Evolutionary conservation across 169 alveolate species (phyloP), one percentile per base, ranked within the genome.

Genomic region (Condylostoma magnum): DNA sequence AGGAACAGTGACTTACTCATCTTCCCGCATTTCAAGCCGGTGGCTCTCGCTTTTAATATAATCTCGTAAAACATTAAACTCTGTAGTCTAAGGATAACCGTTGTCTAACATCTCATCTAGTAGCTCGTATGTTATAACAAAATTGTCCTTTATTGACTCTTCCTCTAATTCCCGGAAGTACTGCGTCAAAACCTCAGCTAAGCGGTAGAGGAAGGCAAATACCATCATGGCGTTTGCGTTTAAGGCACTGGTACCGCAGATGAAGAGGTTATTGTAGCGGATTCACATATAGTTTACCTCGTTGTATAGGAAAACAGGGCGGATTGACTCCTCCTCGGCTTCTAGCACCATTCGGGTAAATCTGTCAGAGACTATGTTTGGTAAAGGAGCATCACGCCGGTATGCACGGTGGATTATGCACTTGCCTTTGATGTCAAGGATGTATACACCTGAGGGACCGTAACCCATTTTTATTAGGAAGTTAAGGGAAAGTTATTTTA

Each of bases 51-150:
- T 95, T 76, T 95, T 97, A 60, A 97, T 97, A 77, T 85, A 95
- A 80, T 95, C 98, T 68, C 94, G 94, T 57, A 94, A 84, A 41
- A 95, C 95, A 85, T 93, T 97, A 46, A 67, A 69, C 68, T 91
- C 99, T 18, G 99, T 94, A 4, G 95, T 89, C 81, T 98, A 98
- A 8, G 99, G 99, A 77, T 94, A 98, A 2, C 99, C 99, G 80
- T 96, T 97, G 84, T 98, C 99, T 87, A 97, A 82, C 97, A 98
- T 95, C 79, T 98, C 99, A 83, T 98, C 99, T 33, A 98, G 84
- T 22, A 98, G 83, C 85, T 98, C 99, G 81, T 97, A 98, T 25
- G 98, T 97, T 50, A 98, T 90, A 34, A 97, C 99, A 82, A 98
- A 98, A 86, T 98, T 98, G 82, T 98, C 99, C 57, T 98, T 91